Conservation (phyloP, 108 stramenopile species). For the Cylindrotheca fusiformis region DNA sequence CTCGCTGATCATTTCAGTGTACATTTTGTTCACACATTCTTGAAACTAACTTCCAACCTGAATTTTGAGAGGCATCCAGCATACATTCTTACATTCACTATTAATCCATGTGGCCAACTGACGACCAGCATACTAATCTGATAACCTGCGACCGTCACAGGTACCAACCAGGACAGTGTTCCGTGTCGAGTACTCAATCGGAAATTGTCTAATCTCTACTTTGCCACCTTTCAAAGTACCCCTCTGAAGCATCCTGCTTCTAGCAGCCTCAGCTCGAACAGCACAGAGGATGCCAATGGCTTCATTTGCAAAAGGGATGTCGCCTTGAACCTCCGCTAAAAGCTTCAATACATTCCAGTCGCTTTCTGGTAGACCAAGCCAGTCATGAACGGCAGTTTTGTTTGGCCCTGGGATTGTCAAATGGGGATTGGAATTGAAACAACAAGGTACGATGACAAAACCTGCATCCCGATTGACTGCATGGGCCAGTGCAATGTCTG, state of each 20-base stretch:
- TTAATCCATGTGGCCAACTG: too few species aligned
- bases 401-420: conserved; percentile 28
- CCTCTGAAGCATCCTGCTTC: conserved; percentile 14
- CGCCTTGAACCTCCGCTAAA: conserved; percentile 69
- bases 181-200: conserved; percentile 62
- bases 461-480: conserved; percentile 37
- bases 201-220: conserved; percentile 50
- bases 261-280: conserved; percentile 48
- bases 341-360: conserved; percentile 43
- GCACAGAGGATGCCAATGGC: conserved; percentile 67
- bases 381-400: conserved; percentile 31
- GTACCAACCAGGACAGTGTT: conserved; percentile 69
- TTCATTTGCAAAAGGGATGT: conserved; percentile 40
- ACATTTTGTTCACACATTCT: too few species aligned
- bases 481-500: conserved; percentile 58
- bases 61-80: too few species aligned
- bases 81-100: too few species aligned
- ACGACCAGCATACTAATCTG: too few species aligned
- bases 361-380: conserved; percentile 37
- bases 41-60: too few species aligned
- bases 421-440: conserved; percentile 60
- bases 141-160: too few species aligned
- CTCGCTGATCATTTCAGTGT: too few species aligned
- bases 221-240: not conserved
- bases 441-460: conserved; percentile 64